Conservation (phyloP, 192 early-diverging fungal genomes). For the Coemansia umbellata region DNA sequence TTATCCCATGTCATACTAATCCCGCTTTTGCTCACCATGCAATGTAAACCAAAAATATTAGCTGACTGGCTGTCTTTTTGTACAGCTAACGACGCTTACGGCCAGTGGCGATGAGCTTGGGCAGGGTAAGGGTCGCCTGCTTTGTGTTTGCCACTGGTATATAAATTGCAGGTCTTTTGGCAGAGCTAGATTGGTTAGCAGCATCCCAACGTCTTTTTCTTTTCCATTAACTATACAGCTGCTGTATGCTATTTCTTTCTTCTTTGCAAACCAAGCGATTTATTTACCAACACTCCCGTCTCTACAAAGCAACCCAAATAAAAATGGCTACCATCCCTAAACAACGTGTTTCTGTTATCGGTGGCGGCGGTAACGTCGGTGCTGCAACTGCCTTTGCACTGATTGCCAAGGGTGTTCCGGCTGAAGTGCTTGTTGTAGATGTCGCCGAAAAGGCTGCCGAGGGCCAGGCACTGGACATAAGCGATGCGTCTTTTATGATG, state of each 20-base stretch:
- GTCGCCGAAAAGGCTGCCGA: constrained; percentile 60
- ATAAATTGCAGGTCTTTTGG: too few species aligned
- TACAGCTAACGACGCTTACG: too few species aligned
- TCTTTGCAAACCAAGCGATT: background rate
- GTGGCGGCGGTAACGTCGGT: constrained; percentile 75
- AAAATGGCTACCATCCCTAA: constrained; percentile 25
- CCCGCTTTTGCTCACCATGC: too few species aligned
- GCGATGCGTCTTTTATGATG: constrained; percentile 71
- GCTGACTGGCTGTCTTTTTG: too few species aligned
- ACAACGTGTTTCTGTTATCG: constrained; percentile 60
- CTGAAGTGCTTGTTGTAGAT: constrained; percentile 71
- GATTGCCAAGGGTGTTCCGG: constrained; percentile 63
- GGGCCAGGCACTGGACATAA: constrained; percentile 80
- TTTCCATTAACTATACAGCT: too few species aligned
- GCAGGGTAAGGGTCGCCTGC: too few species aligned
- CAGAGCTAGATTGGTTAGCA: too few species aligned
- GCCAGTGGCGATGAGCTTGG: too few species aligned
- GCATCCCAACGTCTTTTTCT: too few species aligned
- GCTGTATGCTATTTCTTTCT: background rate
- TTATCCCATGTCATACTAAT: too few species aligned
- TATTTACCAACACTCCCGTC: background rate
- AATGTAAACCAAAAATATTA: too few species aligned
- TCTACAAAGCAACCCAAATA: background rate
- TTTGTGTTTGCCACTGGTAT: too few species aligned
- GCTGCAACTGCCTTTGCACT: constrained; percentile 69